phyloP scores from a whole-genome alignment of 257 asterid species.

The Haberlea rhodopensis region DNA sequence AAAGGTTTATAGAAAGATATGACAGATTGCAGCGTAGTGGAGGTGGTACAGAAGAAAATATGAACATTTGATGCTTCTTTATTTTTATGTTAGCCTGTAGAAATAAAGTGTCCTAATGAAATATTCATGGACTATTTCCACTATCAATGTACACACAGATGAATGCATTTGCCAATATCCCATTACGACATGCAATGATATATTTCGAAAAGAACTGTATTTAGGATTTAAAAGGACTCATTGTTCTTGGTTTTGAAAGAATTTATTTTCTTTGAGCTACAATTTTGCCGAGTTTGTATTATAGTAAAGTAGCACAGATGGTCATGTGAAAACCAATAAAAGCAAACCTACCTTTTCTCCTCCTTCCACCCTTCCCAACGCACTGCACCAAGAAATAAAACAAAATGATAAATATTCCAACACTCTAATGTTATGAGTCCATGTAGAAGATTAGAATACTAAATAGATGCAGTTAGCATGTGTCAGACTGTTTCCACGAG shows the following conservation, averaged over 20 bases:
- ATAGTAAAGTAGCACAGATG: background rate
- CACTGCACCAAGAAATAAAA: constrained; percentile 54
- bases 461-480: background rate
- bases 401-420: constrained; percentile 17
- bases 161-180: no score
- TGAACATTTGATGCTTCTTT: no score
- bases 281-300: background rate
- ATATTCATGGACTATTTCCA: no score
- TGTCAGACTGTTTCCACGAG: constrained; percentile 8
- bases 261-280: constrained; percentile 1
- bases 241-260: background rate
- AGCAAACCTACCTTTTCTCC: constrained; percentile 49
- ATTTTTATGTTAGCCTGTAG: no score
- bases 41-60: no score
- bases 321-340: constrained; percentile 4
- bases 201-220: constrained; percentile 1
- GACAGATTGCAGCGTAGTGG: no score
- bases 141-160: no score
- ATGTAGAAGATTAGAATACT: constrained; percentile 7
- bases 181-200: constrained; percentile 1
- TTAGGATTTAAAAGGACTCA: background rate
- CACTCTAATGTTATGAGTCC: background rate
- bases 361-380: constrained; percentile 70
- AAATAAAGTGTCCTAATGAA: no score
- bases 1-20: background rate